These are phyloP conservation scores for Pichia exigua DNA, from an alignment of 805 yeast genomes.

Conservation along the genomic window DNA sequence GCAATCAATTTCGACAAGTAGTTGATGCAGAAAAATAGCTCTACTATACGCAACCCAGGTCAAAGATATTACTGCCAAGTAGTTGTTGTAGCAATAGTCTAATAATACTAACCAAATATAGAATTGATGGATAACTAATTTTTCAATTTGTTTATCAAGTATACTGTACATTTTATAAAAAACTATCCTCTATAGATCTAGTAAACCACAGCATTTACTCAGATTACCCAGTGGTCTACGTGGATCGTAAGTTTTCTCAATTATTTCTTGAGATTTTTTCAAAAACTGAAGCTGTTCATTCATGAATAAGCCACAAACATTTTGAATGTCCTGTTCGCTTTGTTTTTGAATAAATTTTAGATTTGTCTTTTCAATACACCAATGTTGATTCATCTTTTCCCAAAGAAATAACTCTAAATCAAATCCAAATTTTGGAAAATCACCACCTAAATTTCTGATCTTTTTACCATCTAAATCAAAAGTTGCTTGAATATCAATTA, in stretches of 20 bases:
- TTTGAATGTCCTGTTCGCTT: background rate
- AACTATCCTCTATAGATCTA: background rate
- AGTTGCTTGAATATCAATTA: conserved; percentile 10
- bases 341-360: conserved; percentile 8
- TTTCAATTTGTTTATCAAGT: background rate
- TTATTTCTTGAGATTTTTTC: background rate
- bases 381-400: conserved; percentile 14
- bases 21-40: too few relatives aligned
- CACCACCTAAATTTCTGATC: conserved; percentile 18
- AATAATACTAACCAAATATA: too few relatives aligned
- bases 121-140: too few relatives aligned
- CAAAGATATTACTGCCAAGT: too few relatives aligned
- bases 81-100: too few relatives aligned
- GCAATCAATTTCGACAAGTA: too few relatives aligned
- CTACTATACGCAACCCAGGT: too few relatives aligned
- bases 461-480: conserved; percentile 9
- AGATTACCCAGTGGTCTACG: background rate
- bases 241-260: background rate
- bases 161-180: background rate
- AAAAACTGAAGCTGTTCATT: conserved; percentile 11
- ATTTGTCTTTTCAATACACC: conserved; percentile 12
- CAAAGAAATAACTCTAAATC: conserved; percentile 20
- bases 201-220: background rate
- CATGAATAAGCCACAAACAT: conserved; percentile 10
- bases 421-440: conserved; percentile 12